Evolutionary conservation across 352 stramenopile genomes (phyloP).

Genomic region (Globisporangium radiosum): DNA sequence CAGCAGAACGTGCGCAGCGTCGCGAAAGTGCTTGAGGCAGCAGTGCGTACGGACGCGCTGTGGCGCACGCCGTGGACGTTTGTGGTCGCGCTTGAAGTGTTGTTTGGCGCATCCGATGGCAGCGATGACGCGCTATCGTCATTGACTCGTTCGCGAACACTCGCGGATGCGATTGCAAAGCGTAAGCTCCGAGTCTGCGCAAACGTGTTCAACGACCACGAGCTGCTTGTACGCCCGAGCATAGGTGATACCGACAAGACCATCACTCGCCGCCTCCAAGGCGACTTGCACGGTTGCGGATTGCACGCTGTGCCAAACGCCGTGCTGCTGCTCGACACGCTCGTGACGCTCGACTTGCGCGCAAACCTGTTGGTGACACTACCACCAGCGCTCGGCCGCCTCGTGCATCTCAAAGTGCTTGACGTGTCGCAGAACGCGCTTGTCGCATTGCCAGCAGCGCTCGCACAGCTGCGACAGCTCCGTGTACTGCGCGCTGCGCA

Average conservation of each 20-base stretch:
- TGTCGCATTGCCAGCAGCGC: conserved; percentile 22
- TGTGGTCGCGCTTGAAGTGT: conserved; percentile 40
- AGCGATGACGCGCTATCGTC: neutral
- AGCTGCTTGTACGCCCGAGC: conserved; percentile 11
- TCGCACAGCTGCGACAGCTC: conserved; percentile 26
- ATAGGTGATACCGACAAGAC: too few species aligned
- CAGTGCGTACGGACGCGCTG: conserved; percentile 29
- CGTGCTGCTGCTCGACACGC: conserved; percentile 23
- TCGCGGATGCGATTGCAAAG: conserved; percentile 29
- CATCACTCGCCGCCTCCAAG: neutral
- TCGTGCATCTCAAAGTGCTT: conserved; percentile 34
- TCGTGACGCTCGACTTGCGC: conserved; percentile 39
- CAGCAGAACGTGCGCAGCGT: conserved; percentile 34
- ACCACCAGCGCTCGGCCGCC: conserved; percentile 22
- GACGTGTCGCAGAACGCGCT: conserved; percentile 59
- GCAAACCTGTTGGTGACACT: conserved; percentile 45
- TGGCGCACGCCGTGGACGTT: conserved; percentile 41
- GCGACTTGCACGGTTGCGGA: conserved; percentile 1
- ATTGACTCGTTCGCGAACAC: neutral
- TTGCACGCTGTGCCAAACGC: conserved; percentile 28
- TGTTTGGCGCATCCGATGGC: conserved; percentile 30
- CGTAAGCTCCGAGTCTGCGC: conserved; percentile 21
- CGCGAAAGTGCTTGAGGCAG: conserved; percentile 25
- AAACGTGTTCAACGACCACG: conserved; percentile 7
- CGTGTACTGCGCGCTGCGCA: conserved; percentile 37